Conservation (phyloP, 371 early-diverging fungal species). For the Mucor racemosus region DNA sequence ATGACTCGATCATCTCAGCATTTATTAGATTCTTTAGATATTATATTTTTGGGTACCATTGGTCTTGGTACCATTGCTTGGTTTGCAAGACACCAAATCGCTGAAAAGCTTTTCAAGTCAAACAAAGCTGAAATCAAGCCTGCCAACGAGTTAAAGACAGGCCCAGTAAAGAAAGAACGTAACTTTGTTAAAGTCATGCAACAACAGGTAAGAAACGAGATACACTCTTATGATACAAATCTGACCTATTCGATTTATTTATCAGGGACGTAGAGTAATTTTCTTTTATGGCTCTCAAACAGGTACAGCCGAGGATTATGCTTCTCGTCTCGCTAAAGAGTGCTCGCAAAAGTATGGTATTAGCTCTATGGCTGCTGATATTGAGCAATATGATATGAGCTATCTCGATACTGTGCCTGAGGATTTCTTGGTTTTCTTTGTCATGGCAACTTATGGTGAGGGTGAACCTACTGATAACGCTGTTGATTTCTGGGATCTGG, state of each 20-base stretch:
- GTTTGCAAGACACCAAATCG: constrained; percentile 32
- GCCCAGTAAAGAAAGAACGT: constrained; percentile 42
- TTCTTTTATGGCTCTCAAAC: constrained; percentile 96
- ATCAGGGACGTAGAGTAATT: constrained; percentile 69
- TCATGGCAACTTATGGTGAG: constrained; percentile 90
- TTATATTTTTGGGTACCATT: constrained; percentile 37
- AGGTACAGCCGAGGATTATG: constrained; percentile 96
- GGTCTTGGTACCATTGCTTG: constrained; percentile 43
- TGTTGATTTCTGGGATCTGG: constrained; percentile 82
- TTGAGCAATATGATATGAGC: constrained; percentile 86
- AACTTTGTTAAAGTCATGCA: constrained; percentile 64
- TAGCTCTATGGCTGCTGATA: constrained; percentile 79
- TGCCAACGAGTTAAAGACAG: background rate
- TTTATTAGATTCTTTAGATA: constrained; percentile 35
- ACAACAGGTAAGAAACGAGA: constrained; percentile 39
- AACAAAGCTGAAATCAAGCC: background rate
- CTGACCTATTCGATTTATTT: background rate
- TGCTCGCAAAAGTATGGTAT: constrained; percentile 76
- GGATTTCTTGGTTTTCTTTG: constrained; percentile 74
- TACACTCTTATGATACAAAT: background rate
- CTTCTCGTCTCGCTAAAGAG: constrained; percentile 86
- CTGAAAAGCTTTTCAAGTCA: constrained; percentile 4
- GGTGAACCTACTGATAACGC: constrained; percentile 96
- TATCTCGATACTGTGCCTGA: constrained; percentile 72
- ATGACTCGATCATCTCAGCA: constrained; percentile 1